phyloP scores from a whole-genome alignment of 768 basidiomycete species.

The Leccinum boreale region DNA sequence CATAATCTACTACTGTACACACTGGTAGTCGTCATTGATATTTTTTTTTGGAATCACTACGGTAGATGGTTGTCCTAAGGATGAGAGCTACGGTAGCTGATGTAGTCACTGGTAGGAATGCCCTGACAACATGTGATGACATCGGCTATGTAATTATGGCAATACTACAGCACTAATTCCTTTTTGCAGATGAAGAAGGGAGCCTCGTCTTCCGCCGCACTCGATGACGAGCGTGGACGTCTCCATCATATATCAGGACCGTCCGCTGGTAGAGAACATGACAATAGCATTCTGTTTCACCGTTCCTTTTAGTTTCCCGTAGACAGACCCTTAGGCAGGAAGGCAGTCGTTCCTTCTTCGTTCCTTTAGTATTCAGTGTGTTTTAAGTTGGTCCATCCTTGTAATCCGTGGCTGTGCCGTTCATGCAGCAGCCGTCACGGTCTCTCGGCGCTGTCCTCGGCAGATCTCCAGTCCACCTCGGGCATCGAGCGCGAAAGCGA shows the following conservation, averaged over 20 bases:
- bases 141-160: no score
- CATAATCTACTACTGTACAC: no score
- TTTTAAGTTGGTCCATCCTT: neutral
- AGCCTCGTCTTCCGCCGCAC: slow-evolving; percentile 50
- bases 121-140: no score
- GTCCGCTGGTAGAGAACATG: neutral
- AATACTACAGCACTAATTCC: no score
- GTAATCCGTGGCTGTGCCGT: slow-evolving; percentile 29
- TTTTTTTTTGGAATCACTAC: no score
- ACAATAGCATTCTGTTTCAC: neutral
- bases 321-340: no score
- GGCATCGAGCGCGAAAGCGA: slow-evolving; percentile 35
- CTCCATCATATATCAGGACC: slow-evolving; percentile 22
- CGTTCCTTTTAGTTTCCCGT: neutral
- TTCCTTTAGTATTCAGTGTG: neutral
- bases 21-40: no score
- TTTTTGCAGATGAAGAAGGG: no score
- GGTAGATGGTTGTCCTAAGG: no score
- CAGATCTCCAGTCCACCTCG: slow-evolving; percentile 35
- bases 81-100: no score
- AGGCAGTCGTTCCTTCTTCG: no score
- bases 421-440: neutral
- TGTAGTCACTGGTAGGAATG: no score
- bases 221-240: slow-evolving; percentile 13
- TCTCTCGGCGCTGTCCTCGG: slow-evolving; percentile 25